phyloP scores from a whole-genome alignment of 192 early-diverging fungal genomes.

The Backusella tuberculispora region DNA sequence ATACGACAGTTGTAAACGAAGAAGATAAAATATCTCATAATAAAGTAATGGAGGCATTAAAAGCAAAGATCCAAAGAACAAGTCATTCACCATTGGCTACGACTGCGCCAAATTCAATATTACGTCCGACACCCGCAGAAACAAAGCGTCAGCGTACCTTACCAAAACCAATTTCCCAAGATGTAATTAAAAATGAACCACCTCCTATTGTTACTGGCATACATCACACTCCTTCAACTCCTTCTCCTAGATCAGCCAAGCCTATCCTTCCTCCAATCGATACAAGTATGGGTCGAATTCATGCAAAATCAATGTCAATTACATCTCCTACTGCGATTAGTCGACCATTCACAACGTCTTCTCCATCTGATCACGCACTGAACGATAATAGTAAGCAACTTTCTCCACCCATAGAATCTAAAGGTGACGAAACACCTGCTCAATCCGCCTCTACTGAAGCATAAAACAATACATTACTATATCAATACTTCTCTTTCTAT shows the following conservation, averaged over 20 bases:
- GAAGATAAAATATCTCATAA: conserved; percentile 30
- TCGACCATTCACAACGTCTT: background rate
- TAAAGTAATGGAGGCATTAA: conserved; percentile 44
- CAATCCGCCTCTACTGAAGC: background rate
- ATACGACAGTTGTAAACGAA: background rate
- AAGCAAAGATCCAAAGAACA: conserved; percentile 42
- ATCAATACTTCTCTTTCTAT: no score
- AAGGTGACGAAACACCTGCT: background rate
- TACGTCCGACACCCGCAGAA: background rate
- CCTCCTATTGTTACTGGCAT: background rate
- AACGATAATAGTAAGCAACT: conserved; percentile 1
- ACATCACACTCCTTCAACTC: conserved; percentile 11
- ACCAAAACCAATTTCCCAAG: conserved; percentile 20
- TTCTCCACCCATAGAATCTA: background rate
- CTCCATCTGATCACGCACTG: background rate
- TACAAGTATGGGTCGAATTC: conserved; percentile 34
- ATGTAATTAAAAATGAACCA: background rate
- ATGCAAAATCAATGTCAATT: background rate
- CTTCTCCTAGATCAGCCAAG: conserved; percentile 38
- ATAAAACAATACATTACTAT: background rate
- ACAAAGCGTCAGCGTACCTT: conserved; percentile 17
- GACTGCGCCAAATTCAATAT: background rate
- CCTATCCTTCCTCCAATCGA: conserved; percentile 41
- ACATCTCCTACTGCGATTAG: background rate
- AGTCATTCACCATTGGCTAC: background rate